phyloP scores from a whole-genome alignment of 2,329 filamentous ascomycete genomes.

The Elsinoe batatas region DNA sequence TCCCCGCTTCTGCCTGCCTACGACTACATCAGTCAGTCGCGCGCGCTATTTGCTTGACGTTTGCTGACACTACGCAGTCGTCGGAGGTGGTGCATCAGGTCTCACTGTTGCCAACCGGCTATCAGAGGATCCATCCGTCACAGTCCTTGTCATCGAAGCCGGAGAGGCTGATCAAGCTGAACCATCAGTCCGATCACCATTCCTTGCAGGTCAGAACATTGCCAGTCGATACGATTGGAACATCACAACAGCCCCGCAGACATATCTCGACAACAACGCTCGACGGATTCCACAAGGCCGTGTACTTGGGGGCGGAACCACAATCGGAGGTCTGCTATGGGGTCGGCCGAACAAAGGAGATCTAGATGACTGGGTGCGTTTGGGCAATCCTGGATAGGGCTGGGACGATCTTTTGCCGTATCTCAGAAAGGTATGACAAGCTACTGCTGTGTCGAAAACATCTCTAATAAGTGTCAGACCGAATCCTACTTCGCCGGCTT shows the following conservation, averaged over 20 bases:
- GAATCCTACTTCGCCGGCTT: not conserved
- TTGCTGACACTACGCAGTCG: conserved; percentile 18
- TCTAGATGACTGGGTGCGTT: conserved; percentile 43
- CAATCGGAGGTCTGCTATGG: conserved; percentile 28
- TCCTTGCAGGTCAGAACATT: conserved; percentile 22
- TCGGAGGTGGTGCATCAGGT: conserved; percentile 24
- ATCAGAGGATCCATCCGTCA: conserved; percentile 23
- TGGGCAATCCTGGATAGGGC: conserved; percentile 51
- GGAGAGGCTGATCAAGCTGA: conserved; percentile 21
- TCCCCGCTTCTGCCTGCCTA: conserved; percentile 21
- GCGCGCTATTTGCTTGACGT: no score
- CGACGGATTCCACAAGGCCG: conserved; percentile 22
- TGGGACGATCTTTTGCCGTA: conserved; percentile 40
- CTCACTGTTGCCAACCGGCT: conserved; percentile 25
- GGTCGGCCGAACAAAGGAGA: conserved; percentile 29
- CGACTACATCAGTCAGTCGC: conserved; percentile 22
- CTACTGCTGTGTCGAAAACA: not conserved
- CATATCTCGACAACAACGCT: conserved; percentile 20
- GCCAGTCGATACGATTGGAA: conserved; percentile 24
- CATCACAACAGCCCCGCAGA: conserved; percentile 21
- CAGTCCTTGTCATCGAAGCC: conserved; percentile 26
- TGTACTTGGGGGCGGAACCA: conserved; percentile 27
- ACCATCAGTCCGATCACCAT: conserved; percentile 20
- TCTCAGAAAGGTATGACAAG: conserved; percentile 27
- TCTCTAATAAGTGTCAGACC: not conserved